phyloP scores from a whole-genome alignment of 495 filamentous ascomycete genomes.

The Daldinia loculata region DNA sequence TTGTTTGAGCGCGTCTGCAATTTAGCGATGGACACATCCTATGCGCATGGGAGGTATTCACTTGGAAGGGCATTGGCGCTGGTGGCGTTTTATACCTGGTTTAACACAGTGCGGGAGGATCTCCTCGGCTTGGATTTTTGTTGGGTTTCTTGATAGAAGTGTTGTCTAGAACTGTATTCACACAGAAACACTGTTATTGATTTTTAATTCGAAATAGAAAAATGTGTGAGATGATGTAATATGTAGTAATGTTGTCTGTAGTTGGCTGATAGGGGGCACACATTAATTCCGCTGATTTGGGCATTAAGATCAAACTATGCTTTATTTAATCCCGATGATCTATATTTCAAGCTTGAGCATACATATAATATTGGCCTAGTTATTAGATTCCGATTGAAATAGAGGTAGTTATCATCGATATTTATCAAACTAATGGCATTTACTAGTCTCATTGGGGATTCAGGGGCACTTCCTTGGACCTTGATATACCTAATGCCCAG shows the following conservation, averaged over 20 bases:
- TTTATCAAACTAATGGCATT: no score
- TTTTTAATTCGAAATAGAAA: background rate
- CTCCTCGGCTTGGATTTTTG: background rate
- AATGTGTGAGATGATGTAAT: background rate
- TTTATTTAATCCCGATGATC: no score
- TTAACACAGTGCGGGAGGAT: background rate
- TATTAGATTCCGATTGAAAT: no score
- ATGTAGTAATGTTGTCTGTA: background rate
- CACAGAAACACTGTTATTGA: background rate
- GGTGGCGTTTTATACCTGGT: background rate
- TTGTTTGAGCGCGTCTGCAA: background rate
- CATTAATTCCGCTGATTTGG: no score
- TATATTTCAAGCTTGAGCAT: no score
- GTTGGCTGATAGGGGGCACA: no score
- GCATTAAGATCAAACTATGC: no score
- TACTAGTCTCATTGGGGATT: no score
- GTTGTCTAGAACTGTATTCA: background rate
- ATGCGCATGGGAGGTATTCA: background rate
- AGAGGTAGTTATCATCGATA: no score
- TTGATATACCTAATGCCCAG: no score
- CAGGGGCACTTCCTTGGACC: no score
- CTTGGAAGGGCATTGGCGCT: background rate
- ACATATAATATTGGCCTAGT: no score
- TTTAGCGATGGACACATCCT: background rate
- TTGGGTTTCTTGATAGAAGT: background rate